Conservation (phyloP, 202 grass and related monocot genomes). For the Schoenoplectus tabernaemontani region DNA sequence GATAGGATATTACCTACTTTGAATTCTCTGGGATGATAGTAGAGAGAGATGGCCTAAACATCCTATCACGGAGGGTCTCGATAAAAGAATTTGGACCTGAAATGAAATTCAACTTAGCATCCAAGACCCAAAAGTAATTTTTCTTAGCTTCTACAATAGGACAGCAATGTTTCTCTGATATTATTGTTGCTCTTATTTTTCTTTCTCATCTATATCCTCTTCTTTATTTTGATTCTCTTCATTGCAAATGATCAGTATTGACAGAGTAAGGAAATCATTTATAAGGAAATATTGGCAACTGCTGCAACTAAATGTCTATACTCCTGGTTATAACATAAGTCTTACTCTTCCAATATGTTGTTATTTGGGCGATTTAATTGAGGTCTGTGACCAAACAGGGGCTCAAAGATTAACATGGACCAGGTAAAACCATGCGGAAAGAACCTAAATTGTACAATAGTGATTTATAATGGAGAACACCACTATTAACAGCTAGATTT, state of each 20-base stretch:
- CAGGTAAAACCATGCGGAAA: background rate
- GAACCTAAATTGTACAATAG: background rate
- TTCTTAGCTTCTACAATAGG: background rate
- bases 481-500: background rate
- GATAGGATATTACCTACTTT: conserved; percentile 96
- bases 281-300: background rate
- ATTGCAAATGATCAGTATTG: background rate
- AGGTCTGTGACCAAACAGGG: background rate
- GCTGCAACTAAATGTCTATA: background rate
- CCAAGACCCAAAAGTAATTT: background rate
- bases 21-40: conserved; percentile 94
- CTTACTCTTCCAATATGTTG: background rate
- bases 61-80: conserved; percentile 78
- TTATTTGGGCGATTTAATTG: background rate
- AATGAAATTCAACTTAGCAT: conserved; percentile 8
- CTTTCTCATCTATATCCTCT: background rate
- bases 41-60: conserved; percentile 80
- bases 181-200: background rate
- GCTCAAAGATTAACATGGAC: background rate
- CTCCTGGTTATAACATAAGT: background rate
- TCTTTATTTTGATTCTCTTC: background rate
- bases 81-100: conserved; percentile 93
- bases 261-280: background rate
- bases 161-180: background rate
- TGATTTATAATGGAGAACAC: background rate